These are phyloP conservation scores for Malassezia sympodialis DNA, from an alignment of 1,284 basidiomycete species.

Conservation along the genomic window DNA sequence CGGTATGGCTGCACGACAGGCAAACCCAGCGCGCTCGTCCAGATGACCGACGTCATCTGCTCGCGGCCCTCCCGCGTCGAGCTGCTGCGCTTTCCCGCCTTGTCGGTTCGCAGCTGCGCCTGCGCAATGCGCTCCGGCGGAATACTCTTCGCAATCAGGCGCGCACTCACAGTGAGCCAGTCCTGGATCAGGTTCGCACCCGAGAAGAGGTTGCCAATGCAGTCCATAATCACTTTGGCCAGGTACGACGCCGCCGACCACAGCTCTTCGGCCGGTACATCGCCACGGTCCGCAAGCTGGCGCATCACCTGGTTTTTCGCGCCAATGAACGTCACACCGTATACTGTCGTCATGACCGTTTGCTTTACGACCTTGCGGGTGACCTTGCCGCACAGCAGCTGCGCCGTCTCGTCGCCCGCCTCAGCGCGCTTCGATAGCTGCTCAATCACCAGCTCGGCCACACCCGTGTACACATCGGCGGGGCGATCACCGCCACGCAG, in stretches of 20 bases:
- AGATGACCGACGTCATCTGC: constrained; percentile 90
- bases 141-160: constrained; percentile 77
- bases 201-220: constrained; percentile 80
- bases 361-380: constrained; percentile 95
- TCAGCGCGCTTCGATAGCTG: constrained; percentile 54
- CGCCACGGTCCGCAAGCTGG: constrained; percentile 69
- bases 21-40: constrained; percentile 87
- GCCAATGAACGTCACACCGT: constrained; percentile 91
- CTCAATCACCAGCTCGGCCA: constrained; percentile 56
- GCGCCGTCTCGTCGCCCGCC: constrained; percentile 56
- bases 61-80: constrained; percentile 51
- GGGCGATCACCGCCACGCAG: constrained; percentile 73
- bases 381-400: constrained; percentile 66
- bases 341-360: constrained; percentile 99
- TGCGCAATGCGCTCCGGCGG: constrained; percentile 63
- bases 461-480: constrained; percentile 89
- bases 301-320: constrained; percentile 89
- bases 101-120: constrained; percentile 39
- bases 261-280: constrained; percentile 62
- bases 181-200: constrained; percentile 84
- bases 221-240: constrained; percentile 40
- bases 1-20: constrained; percentile 96
- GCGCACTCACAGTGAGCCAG: constrained; percentile 75
- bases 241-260: constrained; percentile 74
- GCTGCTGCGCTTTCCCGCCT: constrained; percentile 18